A percentile compares a stretch with the other conserved stretches of the same genome.
These are phyloP conservation scores for Podila clonocystis DNA, from an alignment of 192 early-diverging fungal genomes.

Conservation along the genomic window DNA sequence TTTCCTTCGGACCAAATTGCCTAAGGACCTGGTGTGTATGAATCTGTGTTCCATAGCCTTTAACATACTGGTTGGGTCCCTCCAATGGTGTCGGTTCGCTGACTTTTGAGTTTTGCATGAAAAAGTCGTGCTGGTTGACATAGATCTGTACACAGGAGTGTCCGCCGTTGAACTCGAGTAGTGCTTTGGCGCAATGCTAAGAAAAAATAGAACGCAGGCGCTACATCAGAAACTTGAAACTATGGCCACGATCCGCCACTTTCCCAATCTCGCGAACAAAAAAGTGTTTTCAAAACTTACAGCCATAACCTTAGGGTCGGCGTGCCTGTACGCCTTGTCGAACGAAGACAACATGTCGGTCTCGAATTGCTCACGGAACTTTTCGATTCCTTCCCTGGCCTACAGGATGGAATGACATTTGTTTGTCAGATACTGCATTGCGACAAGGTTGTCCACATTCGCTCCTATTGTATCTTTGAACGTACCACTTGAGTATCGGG, in stretches of 20 bases:
- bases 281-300: constrained; percentile 53
- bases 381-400: constrained; percentile 89
- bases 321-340: constrained; percentile 83
- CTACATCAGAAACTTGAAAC: not conserved
- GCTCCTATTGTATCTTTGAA: not conserved
- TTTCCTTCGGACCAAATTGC: not conserved
- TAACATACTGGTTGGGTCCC: constrained; percentile 42
- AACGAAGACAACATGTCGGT: constrained; percentile 89
- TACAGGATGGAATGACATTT: constrained; percentile 29
- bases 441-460: no score
- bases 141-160: constrained; percentile 93
- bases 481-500: constrained; percentile 71
- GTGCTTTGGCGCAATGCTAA: constrained; percentile 84
- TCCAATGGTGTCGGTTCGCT: constrained; percentile 58
- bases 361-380: constrained; percentile 93
- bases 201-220: not conserved
- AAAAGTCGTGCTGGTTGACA: constrained; percentile 98
- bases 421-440: no score
- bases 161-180: constrained; percentile 97
- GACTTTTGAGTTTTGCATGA: constrained; percentile 82
- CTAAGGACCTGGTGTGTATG: no score
- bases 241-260: constrained; percentile 13
- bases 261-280: not conserved
- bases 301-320: constrained; percentile 79
- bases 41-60: not conserved